Percentiles rank a stretch among this genome's conserved stretches.
Evolutionary conservation across 148 eudicot genomes (phyloP).

Genomic region (Euryodendron excelsum): DNA sequence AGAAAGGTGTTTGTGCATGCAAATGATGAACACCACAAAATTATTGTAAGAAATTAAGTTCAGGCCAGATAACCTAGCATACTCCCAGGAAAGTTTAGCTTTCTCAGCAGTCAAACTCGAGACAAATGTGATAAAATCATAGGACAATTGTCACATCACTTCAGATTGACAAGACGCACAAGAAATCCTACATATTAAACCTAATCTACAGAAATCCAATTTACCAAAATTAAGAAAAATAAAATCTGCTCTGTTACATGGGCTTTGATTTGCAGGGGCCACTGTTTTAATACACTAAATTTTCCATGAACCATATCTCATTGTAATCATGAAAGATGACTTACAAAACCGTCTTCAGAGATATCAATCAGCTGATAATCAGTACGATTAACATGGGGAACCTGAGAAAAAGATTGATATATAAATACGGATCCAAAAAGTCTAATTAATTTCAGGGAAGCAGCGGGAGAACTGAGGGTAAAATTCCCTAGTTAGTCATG

Average conservation of each 20-base stretch:
- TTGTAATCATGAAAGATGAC: background rate
- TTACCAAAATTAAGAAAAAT: background rate
- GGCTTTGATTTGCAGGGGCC: background rate
- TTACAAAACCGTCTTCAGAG: constrained; percentile 60
- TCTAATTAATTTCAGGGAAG: background rate
- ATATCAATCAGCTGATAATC: constrained; percentile 63
- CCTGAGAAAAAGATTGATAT: constrained; percentile 24
- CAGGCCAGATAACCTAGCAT: constrained; percentile 1
- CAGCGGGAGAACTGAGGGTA: background rate
- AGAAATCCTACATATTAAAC: background rate
- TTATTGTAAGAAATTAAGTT: no score
- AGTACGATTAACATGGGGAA: constrained; percentile 56
- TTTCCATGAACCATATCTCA: background rate
- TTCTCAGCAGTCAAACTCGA: background rate
- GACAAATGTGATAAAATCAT: background rate
- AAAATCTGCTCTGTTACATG: background rate
- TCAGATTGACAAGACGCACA: background rate
- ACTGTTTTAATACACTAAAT: background rate
- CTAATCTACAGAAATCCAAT: background rate
- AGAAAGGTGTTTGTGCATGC: background rate
- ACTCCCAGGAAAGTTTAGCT: background rate
- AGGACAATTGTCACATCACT: background rate
- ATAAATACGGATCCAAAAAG: background rate
- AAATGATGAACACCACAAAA: background rate
- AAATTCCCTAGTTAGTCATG: background rate